Base-by-base conservation (phyloP, 2,329 filamentous ascomycete genomes). In the Blumeria hordei region DNA sequence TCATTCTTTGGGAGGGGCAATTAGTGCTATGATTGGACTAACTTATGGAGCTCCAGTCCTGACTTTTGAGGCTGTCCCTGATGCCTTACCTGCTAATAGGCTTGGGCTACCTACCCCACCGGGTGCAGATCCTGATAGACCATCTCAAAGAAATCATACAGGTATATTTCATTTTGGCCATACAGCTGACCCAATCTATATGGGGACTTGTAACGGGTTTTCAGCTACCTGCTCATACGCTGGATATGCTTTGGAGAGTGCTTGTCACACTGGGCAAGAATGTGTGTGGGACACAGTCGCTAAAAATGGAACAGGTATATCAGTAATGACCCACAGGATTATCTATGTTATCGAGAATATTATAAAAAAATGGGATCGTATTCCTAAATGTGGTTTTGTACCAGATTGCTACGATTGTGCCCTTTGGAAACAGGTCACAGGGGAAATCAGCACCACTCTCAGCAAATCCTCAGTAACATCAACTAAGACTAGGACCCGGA, bases 231-330 rank as follows among this genome's bases (percentile, higher is more conserved):
- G 92, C 67, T 92, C 88, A 80, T 94, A 65, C 63, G 90, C 81
- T 1, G 92, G 92, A 0, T 98, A 96, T 66, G 88, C 92, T 1
- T 76, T 98, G 73, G 88, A 98, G 68, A 84, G 87, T 11, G 75
- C 81, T n/a, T 98, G 92, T 62, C 92, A 96, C 63, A 84, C 86
- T 0, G 92, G 92, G 7, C 76, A 77, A 54, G 83, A 92, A 65
- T 96, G 92, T 63, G 78, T 84, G 0, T 98, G 94, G 65, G 90
- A 98, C 63, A 92, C 92, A 0, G 90, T 96, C 33, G 80, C 76
- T 36, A 88, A 95, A 65, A 82, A 90, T 64, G 88, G 88, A 9
- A 96, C 92, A 85, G 80, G 92, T 36, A 85, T 94, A 5, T 88
- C 85, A 12, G 81, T 94, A 55, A 85, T 86, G 35, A 94, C 87